Conservation (phyloP, 768 basidiomycete species). For the Suillus discolor region DNA sequence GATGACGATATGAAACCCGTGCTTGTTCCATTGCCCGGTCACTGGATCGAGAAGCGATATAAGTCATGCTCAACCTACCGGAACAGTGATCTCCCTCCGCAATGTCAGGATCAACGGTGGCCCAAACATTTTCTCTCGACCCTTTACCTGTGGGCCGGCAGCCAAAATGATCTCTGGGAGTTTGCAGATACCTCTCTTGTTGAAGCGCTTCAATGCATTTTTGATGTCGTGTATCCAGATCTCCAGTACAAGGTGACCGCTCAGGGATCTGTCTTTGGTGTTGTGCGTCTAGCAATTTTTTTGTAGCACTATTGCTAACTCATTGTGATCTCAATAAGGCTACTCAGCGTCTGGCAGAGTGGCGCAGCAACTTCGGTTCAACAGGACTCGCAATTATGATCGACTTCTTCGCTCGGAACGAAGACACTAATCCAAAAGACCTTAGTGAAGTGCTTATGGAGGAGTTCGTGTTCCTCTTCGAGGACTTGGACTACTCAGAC, state of each 20-base stretch:
- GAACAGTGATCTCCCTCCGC: neutral
- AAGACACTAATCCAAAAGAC: neutral
- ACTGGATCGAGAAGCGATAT: neutral
- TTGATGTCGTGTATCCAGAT: neutral
- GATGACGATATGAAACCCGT: neutral
- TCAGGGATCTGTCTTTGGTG: neutral
- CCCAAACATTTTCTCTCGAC: neutral
- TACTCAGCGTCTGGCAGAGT: neutral
- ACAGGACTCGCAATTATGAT: neutral
- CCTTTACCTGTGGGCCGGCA: neutral
- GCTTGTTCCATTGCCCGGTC: neutral
- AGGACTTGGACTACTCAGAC: neutral
- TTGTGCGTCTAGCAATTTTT: neutral
- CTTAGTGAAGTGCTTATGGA: neutral
- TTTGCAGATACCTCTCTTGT: neutral
- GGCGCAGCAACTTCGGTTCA: neutral
- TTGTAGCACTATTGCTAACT: neutral
- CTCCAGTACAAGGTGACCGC: neutral
- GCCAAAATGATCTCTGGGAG: neutral
- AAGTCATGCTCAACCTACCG: neutral
- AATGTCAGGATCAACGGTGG: neutral
- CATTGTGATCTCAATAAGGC: neutral
- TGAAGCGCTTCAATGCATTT: neutral
- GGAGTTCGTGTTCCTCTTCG: neutral
- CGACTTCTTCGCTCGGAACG: neutral